Percentiles rank a stretch among this genome's conserved stretches.
phyloP scores from a whole-genome alignment of 108 stramenopile genomes.

The Stephanodiscus minutulus region DNA sequence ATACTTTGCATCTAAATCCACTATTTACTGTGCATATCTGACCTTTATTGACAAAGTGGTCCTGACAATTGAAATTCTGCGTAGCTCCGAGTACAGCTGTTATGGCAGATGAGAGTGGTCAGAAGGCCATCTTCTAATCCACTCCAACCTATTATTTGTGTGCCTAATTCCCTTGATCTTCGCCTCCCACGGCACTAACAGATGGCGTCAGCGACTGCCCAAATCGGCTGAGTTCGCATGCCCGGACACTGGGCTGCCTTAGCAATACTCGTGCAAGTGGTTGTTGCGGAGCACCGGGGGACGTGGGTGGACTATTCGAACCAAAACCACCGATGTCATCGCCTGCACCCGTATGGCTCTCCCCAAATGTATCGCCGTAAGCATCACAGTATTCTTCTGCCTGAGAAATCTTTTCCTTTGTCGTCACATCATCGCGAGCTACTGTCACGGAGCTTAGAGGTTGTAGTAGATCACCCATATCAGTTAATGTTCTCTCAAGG shows the following conservation, averaged over 20 bases:
- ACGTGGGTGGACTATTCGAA: background rate
- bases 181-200: background rate
- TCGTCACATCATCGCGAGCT: slow-evolving; percentile 2
- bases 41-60: no score
- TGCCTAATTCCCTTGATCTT: background rate
- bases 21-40: no score
- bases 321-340: background rate
- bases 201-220: slow-evolving; percentile 13
- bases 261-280: slow-evolving; percentile 28
- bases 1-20: no score
- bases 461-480: slow-evolving; percentile 45
- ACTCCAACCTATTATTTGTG: background rate
- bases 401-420: background rate
- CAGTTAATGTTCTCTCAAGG: slow-evolving; percentile 57
- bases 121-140: background rate
- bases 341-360: background rate
- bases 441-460: slow-evolving; percentile 37
- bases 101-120: background rate
- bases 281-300: background rate
- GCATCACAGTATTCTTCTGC: slow-evolving; percentile 40
- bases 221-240: slow-evolving; percentile 17
- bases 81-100: background rate
- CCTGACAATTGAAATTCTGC: no score
- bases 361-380: slow-evolving; percentile 10
- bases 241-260: slow-evolving; percentile 27